Evolutionary conservation across 2,329 filamentous ascomycete genomes (phyloP).

Genomic region (Alternaria viburni): DNA sequence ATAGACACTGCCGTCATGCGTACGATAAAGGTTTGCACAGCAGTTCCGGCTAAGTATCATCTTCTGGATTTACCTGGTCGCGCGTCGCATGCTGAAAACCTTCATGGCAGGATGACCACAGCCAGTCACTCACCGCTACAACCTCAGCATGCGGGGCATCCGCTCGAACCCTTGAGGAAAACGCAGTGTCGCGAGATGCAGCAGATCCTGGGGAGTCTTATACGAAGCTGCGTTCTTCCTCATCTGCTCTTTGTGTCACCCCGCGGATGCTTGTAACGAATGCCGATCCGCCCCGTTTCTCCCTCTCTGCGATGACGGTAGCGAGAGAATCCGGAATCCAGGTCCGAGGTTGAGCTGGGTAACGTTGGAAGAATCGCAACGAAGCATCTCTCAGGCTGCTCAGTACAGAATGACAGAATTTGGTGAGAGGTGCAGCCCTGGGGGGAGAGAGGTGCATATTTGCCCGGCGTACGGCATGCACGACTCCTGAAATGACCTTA

Average conservation of each 20-base stretch:
- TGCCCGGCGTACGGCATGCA: conserved; percentile 35
- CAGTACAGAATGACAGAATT: conserved; percentile 14
- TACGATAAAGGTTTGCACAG: conserved; percentile 1
- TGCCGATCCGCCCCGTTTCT: conserved; percentile 14
- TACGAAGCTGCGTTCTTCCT: conserved; percentile 8
- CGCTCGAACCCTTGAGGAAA: background rate
- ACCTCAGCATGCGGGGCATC: conserved; percentile 4
- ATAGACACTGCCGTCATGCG: background rate
- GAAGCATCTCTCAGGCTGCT: conserved; percentile 17
- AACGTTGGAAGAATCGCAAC: conserved; percentile 31
- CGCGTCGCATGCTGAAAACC: background rate
- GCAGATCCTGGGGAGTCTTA: conserved; percentile 18
- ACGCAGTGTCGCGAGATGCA: conserved; percentile 5
- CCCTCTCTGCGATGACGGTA: conserved; percentile 20
- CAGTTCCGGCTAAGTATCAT: conserved; percentile 4
- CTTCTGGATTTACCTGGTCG: conserved; percentile 1
- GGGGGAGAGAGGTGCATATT: conserved; percentile 18
- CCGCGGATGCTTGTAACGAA: conserved; percentile 8
- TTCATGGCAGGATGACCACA: background rate
- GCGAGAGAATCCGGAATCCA: conserved; percentile 36
- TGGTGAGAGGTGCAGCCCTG: conserved; percentile 13
- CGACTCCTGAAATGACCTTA: conserved; percentile 26
- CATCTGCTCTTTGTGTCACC: conserved; percentile 25
- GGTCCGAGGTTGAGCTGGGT: conserved; percentile 41
- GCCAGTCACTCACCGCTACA: conserved; percentile 9